Evolutionary conservation across 208 protist species (phyloP).

Genomic region (Leishmania gerbilli): DNA sequence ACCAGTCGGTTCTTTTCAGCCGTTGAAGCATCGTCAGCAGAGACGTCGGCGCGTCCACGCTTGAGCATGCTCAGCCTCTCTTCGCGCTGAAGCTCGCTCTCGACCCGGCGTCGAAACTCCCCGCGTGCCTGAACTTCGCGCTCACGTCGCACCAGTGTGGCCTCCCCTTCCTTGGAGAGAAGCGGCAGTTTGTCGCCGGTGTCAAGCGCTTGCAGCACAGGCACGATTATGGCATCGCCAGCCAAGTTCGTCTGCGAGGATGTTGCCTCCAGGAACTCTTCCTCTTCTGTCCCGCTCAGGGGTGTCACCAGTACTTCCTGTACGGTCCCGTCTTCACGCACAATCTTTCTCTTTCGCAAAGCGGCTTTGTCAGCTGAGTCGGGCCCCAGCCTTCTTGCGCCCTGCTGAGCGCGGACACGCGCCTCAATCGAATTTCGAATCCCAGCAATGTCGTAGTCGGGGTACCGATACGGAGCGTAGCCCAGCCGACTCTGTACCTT

Average conservation of each 20-base stretch:
- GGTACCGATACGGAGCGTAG: constrained; percentile 79
- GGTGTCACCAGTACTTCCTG: constrained; percentile 53
- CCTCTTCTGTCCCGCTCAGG: constrained; percentile 37
- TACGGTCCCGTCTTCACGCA: constrained; percentile 57
- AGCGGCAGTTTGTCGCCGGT: constrained; percentile 56
- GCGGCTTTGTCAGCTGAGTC: constrained; percentile 16
- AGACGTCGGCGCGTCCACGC: constrained; percentile 8
- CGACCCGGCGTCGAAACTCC: constrained; percentile 21
- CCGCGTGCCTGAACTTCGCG: constrained; percentile 23
- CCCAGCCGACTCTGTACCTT: constrained; percentile 61
- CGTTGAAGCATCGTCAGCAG: not conserved
- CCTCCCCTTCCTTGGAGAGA: constrained; percentile 42
- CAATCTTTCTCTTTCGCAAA: constrained; percentile 43
- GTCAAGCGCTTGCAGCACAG: constrained; percentile 43
- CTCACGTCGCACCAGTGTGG: constrained; percentile 38
- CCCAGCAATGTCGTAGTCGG: constrained; percentile 65
- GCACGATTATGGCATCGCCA: constrained; percentile 35
- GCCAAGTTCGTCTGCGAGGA: not conserved
- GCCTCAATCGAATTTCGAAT: constrained; percentile 39
- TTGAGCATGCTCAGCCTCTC: constrained; percentile 22
- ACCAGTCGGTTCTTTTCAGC: not conserved
- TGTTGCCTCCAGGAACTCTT: constrained; percentile 27
- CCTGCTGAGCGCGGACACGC: constrained; percentile 5
- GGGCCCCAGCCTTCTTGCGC: not conserved
- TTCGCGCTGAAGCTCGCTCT: constrained; percentile 27